Evolutionary conservation across 306 rosid genomes (phyloP).

Genomic region (Begonia fuchsioides): DNA sequence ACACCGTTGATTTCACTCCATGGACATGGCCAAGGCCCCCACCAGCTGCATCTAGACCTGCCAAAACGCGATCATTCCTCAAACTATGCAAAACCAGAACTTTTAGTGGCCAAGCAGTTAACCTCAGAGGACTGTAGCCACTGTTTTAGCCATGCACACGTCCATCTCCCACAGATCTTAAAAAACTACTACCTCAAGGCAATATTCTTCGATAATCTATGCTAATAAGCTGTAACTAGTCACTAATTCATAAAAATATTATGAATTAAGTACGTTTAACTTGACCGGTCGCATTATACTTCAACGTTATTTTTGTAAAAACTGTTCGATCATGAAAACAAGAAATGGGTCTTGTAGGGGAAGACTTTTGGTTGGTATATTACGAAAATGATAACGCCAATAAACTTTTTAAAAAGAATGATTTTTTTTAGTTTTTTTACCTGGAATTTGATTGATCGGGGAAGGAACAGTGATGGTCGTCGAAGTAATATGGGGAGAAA

Average conservation of each 20-base stretch:
- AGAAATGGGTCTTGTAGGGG: too few relatives aligned
- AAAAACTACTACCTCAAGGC: too few relatives aligned
- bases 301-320: too few relatives aligned
- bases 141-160: conserved; percentile 66
- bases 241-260: neutral
- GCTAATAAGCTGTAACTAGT: neutral
- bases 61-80: conserved; percentile 12
- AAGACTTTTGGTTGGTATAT: too few relatives aligned
- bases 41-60: conserved; percentile 33
- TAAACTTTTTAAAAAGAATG: neutral
- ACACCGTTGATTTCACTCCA: conserved; percentile 42
- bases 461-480: conserved; percentile 28
- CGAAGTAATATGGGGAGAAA: conserved; percentile 12
- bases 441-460: conserved; percentile 35
- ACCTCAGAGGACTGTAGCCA: conserved; percentile 1
- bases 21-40: conserved; percentile 13
- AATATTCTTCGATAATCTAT: too few relatives aligned
- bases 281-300: too few relatives aligned
- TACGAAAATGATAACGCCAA: too few relatives aligned
- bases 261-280: neutral
- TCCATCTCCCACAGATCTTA: conserved; percentile 15
- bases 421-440: too few relatives aligned
- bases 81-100: too few relatives aligned
- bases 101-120: neutral
- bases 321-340: too few relatives aligned